Conservation (phyloP, 1,284 basidiomycete species). For the Tremellales sp. region DNA sequence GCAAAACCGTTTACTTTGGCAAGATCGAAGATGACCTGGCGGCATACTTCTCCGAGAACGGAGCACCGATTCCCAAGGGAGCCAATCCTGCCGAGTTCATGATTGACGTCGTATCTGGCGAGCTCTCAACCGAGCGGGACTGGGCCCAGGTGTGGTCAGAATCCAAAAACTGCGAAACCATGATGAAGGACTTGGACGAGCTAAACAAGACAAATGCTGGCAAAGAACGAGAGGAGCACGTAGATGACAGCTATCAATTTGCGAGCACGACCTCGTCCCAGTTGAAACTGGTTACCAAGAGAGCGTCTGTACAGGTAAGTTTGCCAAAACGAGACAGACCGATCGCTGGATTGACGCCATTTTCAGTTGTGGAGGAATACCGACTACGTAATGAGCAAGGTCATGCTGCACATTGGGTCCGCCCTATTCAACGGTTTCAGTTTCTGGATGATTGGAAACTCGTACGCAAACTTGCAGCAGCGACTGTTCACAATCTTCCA, state of each 20-base stretch:
- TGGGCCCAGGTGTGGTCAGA: constrained; percentile 69
- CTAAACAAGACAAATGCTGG: constrained; percentile 27
- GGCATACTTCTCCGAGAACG: constrained; percentile 52
- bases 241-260: constrained; percentile 35
- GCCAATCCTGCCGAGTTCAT: constrained; percentile 54
- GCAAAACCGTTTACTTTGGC: constrained; percentile 48
- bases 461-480: constrained; percentile 29
- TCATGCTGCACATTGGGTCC: constrained; percentile 32
- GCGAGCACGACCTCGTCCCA: constrained; percentile 36
- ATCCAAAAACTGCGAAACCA: constrained; percentile 46
- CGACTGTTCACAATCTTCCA: constrained; percentile 43
- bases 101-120: constrained; percentile 46
- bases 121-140: constrained; percentile 52
- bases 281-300: constrained; percentile 33
- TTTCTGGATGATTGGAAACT: constrained; percentile 39
- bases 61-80: constrained; percentile 45
- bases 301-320: constrained; percentile 29
- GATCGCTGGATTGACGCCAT: not conserved
- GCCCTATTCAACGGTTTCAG: constrained; percentile 45
- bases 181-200: constrained; percentile 48
- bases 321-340: constrained; percentile 6
- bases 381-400: constrained; percentile 46
- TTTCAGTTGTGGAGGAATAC: constrained; percentile 34
- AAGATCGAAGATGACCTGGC: constrained; percentile 50
- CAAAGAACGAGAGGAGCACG: constrained; percentile 7